phyloP scores from a whole-genome alignment of 192 early-diverging fungal genomes.

The Allomyces arbusculus region DNA sequence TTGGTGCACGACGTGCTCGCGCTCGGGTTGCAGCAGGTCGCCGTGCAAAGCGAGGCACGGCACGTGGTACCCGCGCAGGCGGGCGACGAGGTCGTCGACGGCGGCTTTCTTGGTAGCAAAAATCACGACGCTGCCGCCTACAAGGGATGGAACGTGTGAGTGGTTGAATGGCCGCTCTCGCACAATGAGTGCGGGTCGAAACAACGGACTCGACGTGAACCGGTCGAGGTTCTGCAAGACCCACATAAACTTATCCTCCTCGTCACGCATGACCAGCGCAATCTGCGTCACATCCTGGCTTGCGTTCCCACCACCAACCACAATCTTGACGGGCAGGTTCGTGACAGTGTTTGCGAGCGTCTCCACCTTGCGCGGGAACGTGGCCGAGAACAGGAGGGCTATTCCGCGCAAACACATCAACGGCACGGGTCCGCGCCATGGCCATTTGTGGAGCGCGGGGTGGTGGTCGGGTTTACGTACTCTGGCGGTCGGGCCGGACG shows the following conservation, averaged over 20 bases:
- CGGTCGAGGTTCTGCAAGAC: slow-evolving; percentile 27
- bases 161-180: too few relatives aligned
- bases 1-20: slow-evolving; percentile 47
- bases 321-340: slow-evolving; percentile 48
- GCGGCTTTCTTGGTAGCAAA: slow-evolving; percentile 54
- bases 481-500: slow-evolving; percentile 63
- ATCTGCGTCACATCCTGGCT: slow-evolving; percentile 60
- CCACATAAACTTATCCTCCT: slow-evolving; percentile 57
- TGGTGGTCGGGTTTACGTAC: slow-evolving; percentile 9
- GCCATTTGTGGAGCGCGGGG: too few relatives aligned
- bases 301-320: slow-evolving; percentile 44
- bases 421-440: too few relatives aligned
- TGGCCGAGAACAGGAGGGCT: slow-evolving; percentile 59
- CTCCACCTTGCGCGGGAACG: slow-evolving; percentile 52
- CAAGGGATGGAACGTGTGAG: too few relatives aligned
- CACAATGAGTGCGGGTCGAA: background rate
- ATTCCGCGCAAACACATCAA: background rate
- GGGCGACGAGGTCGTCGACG: slow-evolving; percentile 45
- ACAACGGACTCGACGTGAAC: slow-evolving; percentile 29
- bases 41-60: slow-evolving; percentile 46
- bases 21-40: slow-evolving; percentile 51
- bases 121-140: slow-evolving; percentile 47
- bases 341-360: slow-evolving; percentile 46
- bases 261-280: slow-evolving; percentile 37
- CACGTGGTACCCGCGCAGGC: slow-evolving; percentile 33